Evolutionary conservation across 192 early-diverging fungal species (phyloP), one percentile per base, ranked within the genome.

Genomic region (Jimgerdemannia flammicorona): DNA sequence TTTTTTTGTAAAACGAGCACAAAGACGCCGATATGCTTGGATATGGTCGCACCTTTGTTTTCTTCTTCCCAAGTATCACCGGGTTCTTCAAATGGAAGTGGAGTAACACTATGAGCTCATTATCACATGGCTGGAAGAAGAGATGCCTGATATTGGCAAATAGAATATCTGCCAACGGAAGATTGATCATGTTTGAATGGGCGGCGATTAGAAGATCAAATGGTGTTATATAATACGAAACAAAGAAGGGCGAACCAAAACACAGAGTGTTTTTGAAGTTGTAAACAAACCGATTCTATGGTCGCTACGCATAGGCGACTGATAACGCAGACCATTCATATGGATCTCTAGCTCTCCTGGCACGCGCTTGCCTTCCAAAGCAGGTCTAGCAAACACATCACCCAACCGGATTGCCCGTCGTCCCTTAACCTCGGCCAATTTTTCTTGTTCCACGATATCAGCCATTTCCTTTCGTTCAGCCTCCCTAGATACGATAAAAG

Each of bases 71-170:
- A 81, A 99, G 92, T 90, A 99, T 94, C 73, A 99, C 93, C 4
- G 95, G 95, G 84, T 99, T 95, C 81, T 95, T 96, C 41, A 99
- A 89, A 70, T 99, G 97, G 40, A 97, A 85, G 78, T 99, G 98
- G 71, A 99, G 84, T 44, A 99, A 77, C 29, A 99, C 97, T 77
- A 98, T 89, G 64, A 99, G 83, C 83, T 99, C 98, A 72, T 92
- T 88, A 77, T 99, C 98, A 84, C 97, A 99, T 39, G 97, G 96
- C 80, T 99, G 98, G 87, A 97, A 99, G 81, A 98, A 95, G 69
- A 99, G 74, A 78, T 99, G 98, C 77, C 95, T 92, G 77, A 99
- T 93, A 81, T 99, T 99, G 86, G 92, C 95, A 79, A 99, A 99
- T 72, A 99, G 81, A 43, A 99, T 88, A 82, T 98, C 95, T 87